These are phyloP conservation scores for Scedosporium minutisporum DNA, from an alignment of 2,329 filamentous ascomycete genomes.

Conservation along the genomic window DNA sequence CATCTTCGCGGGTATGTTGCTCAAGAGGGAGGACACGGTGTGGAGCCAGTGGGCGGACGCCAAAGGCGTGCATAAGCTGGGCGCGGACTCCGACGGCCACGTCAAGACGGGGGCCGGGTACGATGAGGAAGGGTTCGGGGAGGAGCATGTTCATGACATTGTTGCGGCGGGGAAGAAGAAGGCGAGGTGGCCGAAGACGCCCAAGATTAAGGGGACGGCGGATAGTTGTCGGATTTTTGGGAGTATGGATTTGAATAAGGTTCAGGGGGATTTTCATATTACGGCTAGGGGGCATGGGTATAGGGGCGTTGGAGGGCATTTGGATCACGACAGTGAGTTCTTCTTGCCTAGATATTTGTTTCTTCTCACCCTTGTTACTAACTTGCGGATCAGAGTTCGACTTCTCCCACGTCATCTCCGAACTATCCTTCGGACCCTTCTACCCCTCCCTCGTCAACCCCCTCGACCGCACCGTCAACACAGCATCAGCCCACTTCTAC, in stretches of 20 bases:
- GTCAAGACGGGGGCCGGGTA: constrained; percentile 49
- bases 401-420: constrained; percentile 93
- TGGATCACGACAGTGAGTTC: constrained; percentile 67
- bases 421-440: constrained; percentile 94
- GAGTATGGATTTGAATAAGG: constrained; percentile 85
- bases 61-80: constrained; percentile 54
- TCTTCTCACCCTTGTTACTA: neutral
- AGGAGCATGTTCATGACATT: constrained; percentile 89
- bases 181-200: constrained; percentile 67
- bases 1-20: constrained; percentile 68
- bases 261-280: constrained; percentile 97
- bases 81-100: constrained; percentile 43
- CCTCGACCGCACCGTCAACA: constrained; percentile 79
- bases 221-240: constrained; percentile 88
- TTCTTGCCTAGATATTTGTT: neutral
- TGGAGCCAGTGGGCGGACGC: constrained; percentile 76
- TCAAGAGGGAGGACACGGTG: constrained; percentile 66
- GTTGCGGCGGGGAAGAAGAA: constrained; percentile 57
- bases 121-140: constrained; percentile 56
- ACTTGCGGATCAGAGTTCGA: constrained; percentile 61
- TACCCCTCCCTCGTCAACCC: constrained; percentile 91
- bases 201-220: constrained; percentile 43
- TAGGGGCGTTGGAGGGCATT: constrained; percentile 53
- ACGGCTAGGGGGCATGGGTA: constrained; percentile 96
- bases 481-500: constrained; percentile 70